phyloP scores from a whole-genome alignment of 176 grass and related monocot genomes.

The Eragrostis nindensis region DNA sequence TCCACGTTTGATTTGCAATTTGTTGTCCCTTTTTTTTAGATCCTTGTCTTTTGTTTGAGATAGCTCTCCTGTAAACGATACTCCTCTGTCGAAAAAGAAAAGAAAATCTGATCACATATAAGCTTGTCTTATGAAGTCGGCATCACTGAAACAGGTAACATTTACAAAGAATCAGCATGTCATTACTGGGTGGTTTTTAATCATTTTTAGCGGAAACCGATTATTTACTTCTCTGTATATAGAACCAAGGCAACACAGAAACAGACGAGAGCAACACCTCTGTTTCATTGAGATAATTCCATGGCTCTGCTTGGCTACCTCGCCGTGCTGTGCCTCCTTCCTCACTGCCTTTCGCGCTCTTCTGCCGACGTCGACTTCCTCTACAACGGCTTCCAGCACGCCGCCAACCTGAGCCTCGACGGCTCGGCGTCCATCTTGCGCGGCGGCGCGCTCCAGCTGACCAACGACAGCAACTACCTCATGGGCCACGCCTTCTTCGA shows the following conservation, averaged over 20 bases:
- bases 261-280: neutral
- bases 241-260: neutral
- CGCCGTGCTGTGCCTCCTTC: neutral
- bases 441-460: conserved; percentile 48
- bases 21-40: too few species aligned
- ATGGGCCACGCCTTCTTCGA: conserved; percentile 54
- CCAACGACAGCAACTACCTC: conserved; percentile 7
- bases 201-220: neutral
- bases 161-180: neutral
- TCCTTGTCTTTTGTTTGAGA: too few species aligned
- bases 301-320: neutral
- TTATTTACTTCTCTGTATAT: neutral
- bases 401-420: conserved; percentile 39
- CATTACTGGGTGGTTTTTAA: neutral
- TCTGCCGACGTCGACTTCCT: conserved; percentile 24
- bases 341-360: neutral
- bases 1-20: too few species aligned
- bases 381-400: conserved; percentile 47
- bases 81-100: too few species aligned
- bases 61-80: too few species aligned
- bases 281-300: neutral
- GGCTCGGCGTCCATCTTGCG: conserved; percentile 35
- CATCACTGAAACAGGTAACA: neutral
- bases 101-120: too few species aligned
- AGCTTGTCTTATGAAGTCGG: neutral